Evolutionary conservation across 306 rosid genomes (phyloP), one percentile per base, ranked within the genome.

Genomic region (Pyrus communis): DNA sequence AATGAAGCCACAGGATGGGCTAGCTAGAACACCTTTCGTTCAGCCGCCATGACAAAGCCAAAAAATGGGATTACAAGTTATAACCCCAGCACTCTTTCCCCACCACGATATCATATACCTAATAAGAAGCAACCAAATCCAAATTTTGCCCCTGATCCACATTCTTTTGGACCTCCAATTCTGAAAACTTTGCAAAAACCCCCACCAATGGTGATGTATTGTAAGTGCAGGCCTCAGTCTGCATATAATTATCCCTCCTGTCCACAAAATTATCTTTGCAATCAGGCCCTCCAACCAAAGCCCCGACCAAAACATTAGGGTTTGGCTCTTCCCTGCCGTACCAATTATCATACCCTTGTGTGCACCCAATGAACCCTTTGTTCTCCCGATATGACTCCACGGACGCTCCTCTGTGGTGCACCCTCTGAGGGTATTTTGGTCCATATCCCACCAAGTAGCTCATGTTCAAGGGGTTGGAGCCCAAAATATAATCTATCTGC

Each of bases 281-380:
- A 87, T 96, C 96, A 11, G 99, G 99, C 4, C 99, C 99, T 33
- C 99, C 99, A 17, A 96, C 99, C 80, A 96, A 75, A 15, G 99
- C 99, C 73, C 99, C 99, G 42, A 93, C 88, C 23, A 96, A 52
- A 71, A 88, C 84, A 61, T 93, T 96, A 14, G 97, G 98, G 42
- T 96, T 96, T 30, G 87, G 81, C 22, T 33, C 89, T 0, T 69
- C 76, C 40, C 78, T 79, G 11, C 84, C 79, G 40, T 91, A 96
- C 99, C 99, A 96, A 46, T 81, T 80, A 67, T 96, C 99, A 83
- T 96, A 96, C 74, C 99, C 99, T 80, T 96, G 99, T 1, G 97
- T 96, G 77, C 99, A 96, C 25, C 98, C 99, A 23, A 96, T 93
- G 81, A 92, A 96, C 68, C 91, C 99, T 67, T 96, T 93, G 65